Evolutionary conservation across 345 rosid species (phyloP).

Genomic region (Populus alba): DNA sequence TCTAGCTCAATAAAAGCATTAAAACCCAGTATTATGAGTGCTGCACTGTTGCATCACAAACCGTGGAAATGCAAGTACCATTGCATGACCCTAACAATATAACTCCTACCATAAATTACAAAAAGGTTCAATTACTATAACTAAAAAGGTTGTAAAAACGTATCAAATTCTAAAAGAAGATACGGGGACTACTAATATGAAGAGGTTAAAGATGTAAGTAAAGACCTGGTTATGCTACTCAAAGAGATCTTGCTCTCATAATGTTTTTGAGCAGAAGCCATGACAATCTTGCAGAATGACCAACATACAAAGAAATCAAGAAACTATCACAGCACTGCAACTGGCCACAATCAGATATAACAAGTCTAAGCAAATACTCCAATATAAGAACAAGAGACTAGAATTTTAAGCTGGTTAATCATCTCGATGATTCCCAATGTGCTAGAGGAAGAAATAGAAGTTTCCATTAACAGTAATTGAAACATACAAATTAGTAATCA

Average conservation of each 20-base stretch:
- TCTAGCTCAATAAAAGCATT: neutral
- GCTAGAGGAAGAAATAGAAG: neutral
- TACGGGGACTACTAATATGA: too few species aligned
- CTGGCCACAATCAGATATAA: neutral
- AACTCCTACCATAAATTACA: neutral
- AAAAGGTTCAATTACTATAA: neutral
- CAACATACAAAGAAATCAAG: neutral
- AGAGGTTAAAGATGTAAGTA: neutral
- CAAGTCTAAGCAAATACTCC: neutral
- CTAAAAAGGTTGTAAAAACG: neutral
- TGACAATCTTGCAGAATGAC: neutral
- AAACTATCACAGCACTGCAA: neutral
- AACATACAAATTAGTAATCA: constrained; percentile 7
- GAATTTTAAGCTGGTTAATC: neutral
- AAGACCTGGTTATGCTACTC: neutral
- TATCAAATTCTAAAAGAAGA: neutral
- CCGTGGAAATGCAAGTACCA: neutral
- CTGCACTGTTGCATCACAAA: neutral
- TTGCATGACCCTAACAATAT: too few species aligned
- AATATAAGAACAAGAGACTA: neutral
- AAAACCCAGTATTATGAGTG: neutral
- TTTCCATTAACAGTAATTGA: neutral
- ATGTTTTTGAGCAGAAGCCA: neutral
- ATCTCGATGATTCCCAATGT: neutral
- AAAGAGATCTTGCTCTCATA: neutral